Evolutionary conservation across 148 eudicot genomes (phyloP).

Genomic region (Cornus florida): DNA sequence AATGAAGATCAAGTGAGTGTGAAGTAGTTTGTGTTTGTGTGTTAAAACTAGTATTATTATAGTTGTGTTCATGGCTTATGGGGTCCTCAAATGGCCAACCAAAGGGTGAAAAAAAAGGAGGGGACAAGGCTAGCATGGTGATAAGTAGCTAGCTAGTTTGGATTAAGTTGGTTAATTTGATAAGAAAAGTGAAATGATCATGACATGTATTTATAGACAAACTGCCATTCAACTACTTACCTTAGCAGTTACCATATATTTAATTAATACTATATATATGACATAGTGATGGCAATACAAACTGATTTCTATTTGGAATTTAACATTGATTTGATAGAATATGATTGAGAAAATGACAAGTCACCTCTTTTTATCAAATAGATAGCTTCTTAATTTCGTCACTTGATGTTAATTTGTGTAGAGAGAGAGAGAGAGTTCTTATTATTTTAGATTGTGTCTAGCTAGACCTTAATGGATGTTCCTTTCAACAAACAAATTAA

Average conservation of each 20-base stretch:
- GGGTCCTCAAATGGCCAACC: conserved; percentile 23
- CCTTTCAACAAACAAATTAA: too few relatives aligned
- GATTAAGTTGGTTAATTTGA: background rate
- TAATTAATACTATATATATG: too few relatives aligned
- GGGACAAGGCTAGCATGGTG: conserved; percentile 16
- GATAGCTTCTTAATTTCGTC: too few relatives aligned
- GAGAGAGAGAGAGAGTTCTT: too few relatives aligned
- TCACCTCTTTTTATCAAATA: too few relatives aligned
- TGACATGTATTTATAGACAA: background rate
- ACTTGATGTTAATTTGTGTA: too few relatives aligned
- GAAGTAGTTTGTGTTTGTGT: conserved; percentile 11
- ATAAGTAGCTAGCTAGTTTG: background rate
- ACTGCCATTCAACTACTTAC: background rate
- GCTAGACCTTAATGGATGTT: too few relatives aligned
- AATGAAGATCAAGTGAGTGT: conserved; percentile 2
- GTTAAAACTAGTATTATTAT: background rate
- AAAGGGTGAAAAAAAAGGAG: conserved; percentile 17
- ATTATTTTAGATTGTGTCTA: too few relatives aligned
- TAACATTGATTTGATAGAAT: too few relatives aligned
- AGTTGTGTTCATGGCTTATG: too few relatives aligned
- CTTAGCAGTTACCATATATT: background rate
- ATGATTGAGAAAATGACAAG: background rate
- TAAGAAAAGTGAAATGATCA: background rate
- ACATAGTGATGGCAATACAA: background rate
- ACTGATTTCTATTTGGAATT: background rate